A percentile compares a stretch with the other conserved stretches of the same genome.
These are phyloP conservation scores for Paraconiothyrium brasiliense DNA, from an alignment of 2,329 filamentous ascomycete genomes.

Conservation along the genomic window DNA sequence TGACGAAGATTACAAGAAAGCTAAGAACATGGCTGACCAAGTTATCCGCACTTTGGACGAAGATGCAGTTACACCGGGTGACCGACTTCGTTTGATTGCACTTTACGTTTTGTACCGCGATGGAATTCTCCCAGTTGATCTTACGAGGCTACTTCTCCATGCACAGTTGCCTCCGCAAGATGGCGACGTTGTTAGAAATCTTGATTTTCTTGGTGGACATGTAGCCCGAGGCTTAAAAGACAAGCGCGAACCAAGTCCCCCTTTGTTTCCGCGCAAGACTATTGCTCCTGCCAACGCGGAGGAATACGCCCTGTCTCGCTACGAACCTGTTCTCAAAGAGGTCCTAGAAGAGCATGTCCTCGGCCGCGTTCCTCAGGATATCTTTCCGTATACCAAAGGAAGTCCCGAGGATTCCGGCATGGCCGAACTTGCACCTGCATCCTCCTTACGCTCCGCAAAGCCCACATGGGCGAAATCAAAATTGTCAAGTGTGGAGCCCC, in stretches of 20 bases:
- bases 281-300: slow-evolving; percentile 65
- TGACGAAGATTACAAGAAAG: slow-evolving; percentile 90
- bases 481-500: slow-evolving; percentile 77
- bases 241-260: slow-evolving; percentile 68
- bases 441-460: slow-evolving; percentile 88
- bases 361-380: slow-evolving; percentile 53
- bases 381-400: slow-evolving; percentile 60
- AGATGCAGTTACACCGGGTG: slow-evolving; percentile 73
- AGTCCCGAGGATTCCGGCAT: slow-evolving; percentile 69
- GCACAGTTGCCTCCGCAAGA: slow-evolving; percentile 79
- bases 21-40: slow-evolving; percentile 87
- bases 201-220: slow-evolving; percentile 82
- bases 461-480: slow-evolving; percentile 94
- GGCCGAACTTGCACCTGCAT: slow-evolving; percentile 61
- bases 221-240: slow-evolving; percentile 81
- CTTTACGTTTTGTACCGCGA: slow-evolving; percentile 88
- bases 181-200: slow-evolving; percentile 75
- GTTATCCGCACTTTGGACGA: slow-evolving; percentile 90
- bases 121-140: slow-evolving; percentile 83
- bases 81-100: slow-evolving; percentile 84
- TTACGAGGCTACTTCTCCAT: slow-evolving; percentile 84
- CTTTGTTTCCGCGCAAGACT: slow-evolving; percentile 76
- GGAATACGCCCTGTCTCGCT: slow-evolving; percentile 87
- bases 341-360: slow-evolving; percentile 76
- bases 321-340: slow-evolving; percentile 81